Evolutionary conservation across 345 rosid species (phyloP).

Genomic region (Brassica carinata): DNA sequence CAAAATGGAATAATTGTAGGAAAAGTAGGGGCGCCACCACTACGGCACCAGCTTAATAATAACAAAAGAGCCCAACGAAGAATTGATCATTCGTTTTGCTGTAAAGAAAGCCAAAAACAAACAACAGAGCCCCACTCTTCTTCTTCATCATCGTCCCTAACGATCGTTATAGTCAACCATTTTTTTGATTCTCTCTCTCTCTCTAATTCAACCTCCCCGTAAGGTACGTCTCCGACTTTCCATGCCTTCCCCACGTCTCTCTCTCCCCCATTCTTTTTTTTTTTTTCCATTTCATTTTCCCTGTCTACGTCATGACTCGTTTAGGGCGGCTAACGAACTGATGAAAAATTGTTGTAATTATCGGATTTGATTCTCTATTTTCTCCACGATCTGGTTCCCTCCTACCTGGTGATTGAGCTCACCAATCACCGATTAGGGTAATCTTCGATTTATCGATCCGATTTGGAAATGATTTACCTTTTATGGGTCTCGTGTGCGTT

Average conservation of each 20-base stretch:
- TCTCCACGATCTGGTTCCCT: slow-evolving; percentile 13
- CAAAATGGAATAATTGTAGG: not conserved
- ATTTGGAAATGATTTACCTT: not conserved
- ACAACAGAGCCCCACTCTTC: slow-evolving; percentile 7
- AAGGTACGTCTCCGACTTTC: slow-evolving; percentile 38
- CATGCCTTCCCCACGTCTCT: slow-evolving; percentile 31
- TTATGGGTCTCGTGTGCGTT: not conserved
- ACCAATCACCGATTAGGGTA: not conserved
- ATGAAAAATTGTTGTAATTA: not conserved
- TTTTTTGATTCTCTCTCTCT: not conserved
- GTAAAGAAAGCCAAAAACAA: slow-evolving; percentile 17
- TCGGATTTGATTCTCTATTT: slow-evolving; percentile 5
- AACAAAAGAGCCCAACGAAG: slow-evolving; percentile 1
- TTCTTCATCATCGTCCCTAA: not conserved
- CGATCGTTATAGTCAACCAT: not conserved
- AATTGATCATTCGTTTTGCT: not conserved
- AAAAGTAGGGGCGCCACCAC: slow-evolving; percentile 10
- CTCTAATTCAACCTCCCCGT: slow-evolving; percentile 4
- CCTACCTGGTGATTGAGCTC: slow-evolving; percentile 10
- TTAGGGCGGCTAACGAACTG: not conserved
- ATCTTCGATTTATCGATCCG: not conserved
- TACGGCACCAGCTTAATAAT: not conserved
- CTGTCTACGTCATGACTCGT: not conserved
- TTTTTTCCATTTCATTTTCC: not conserved
- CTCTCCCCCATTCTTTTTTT: not conserved